Conservation (phyloP, 805 yeast species). For the Ogataea methanolica region DNA sequence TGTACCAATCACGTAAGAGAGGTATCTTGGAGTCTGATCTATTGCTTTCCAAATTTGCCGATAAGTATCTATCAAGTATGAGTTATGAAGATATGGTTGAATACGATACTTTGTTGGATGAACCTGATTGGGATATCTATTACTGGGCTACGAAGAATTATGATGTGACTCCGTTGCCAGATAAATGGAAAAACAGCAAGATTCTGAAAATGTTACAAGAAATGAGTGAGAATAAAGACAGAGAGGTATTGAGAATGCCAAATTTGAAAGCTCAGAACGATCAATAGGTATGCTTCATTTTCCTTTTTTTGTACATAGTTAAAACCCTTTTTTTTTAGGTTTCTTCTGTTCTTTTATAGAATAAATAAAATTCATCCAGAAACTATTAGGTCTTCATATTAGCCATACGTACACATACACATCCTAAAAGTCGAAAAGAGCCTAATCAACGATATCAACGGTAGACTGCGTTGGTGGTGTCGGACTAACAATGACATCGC, state of each 20-base stretch:
- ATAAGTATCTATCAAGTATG: constrained; percentile 59
- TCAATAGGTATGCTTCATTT: too few relatives aligned
- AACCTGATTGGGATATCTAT: constrained; percentile 98
- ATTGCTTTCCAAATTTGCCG: constrained; percentile 79
- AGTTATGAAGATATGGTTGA: constrained; percentile 68
- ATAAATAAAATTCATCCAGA: background rate
- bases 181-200: constrained; percentile 69
- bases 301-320: background rate
- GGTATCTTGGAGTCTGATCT: constrained; percentile 94
- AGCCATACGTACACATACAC: background rate
- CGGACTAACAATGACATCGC: constrained; percentile 2
- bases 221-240: constrained; percentile 66
- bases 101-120: constrained; percentile 81
- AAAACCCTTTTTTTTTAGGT: background rate
- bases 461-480: constrained; percentile 15
- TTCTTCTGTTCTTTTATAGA: background rate
- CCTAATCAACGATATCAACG: constrained; percentile 38
- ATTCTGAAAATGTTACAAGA: constrained; percentile 65
- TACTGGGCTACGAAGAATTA: constrained; percentile 94
- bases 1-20: constrained; percentile 90
- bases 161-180: constrained; percentile 81
- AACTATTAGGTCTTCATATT: background rate
- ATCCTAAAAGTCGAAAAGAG: background rate
- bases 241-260: constrained; percentile 85
- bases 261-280: constrained; percentile 33